Base-by-base conservation (phyloP, 805 yeast genomes). In the Candida qinlingensis region DNA sequence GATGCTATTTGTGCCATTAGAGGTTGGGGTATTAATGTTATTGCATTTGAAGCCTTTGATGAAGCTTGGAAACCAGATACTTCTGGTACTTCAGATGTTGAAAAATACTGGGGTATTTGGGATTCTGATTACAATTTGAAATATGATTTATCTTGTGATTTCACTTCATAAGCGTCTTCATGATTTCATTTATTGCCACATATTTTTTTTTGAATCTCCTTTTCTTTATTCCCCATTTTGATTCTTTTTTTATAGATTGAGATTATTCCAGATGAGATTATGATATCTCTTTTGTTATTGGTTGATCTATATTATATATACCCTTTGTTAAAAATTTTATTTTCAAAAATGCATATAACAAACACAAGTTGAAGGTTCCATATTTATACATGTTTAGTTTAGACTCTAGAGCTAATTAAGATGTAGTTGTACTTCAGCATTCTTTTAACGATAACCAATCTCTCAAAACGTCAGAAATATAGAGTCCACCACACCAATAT, bases 1-100 rank as follows among this genome's bases (percentile, higher is more conserved):
- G 81, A 88, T 61, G 96, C 88, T 56, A 74, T 92, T 60, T 91
- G 97, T 73, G 96, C 90, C 54, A 81, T 91, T 66, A 86, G 96
- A 76, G 96, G 84, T 50, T 89, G 96, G 96, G 97, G 97, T 68
- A 74, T 92, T 63, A 88, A 92, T 69, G 92, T 91, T 45, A 81
- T 88, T 64, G 92, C 81, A 37, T 92, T 92, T 65, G 98, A 92
- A 78, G 97, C 96, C 41, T 85, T 85, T 60, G 98, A 92, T 68
- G 98, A 92, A 77, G 77, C 85, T 53, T 92, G 97, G 96, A 92
- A 92, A 77, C 96, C 97, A 60, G 80, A 80, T 66, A 81, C 96
- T 50, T 84, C 94, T 49, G 96, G 91, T 60, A 82, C 90, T 52
- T 72, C 83, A 54, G 86, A 80, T 61, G 96, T 88, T 56, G 98